Base-by-base conservation (phyloP, 1,284 basidiomycete species). In the Xerocomus amazonicus region DNA sequence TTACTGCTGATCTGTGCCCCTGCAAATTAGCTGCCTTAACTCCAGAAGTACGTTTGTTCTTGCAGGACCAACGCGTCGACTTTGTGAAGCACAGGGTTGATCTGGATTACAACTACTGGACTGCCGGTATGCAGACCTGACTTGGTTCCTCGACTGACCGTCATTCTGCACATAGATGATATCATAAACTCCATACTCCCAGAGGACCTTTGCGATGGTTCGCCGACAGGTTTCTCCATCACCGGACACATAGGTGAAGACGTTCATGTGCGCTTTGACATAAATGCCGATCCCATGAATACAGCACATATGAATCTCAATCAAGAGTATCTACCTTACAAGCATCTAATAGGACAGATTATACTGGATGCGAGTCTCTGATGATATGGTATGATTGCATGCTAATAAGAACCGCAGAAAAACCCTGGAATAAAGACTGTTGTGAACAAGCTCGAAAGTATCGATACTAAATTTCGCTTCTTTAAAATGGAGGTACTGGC, bases 401-500 rank as follows among this genome's bases (percentile, higher is more conserved):
- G 44, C 55, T 58, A n/a, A 58, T 35, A 36, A 14, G 26, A n/a
- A 1, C 33, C 28, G 17, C 59, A 96, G 93, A 97, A 97, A 87
- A 90, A 90, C 59, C 75, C 77, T 14, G 71, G 71, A 8, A 77
- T 97, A 39, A 79, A 79, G 55, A 99, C 96, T 0, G 93, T 99
- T 2, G 94, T 99, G 39, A 98, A 99, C 76, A 99, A 99, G 68
- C 73, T 97, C 17, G 84, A 97, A 61, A 81, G 72, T 17, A 98
- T 98, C 56, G 85, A 94, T 62, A 84, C 79, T 19, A 77, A 90
- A 63, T 99, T 94, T 69, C 84, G 97, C 17, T 90, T 94, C 56
- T 99, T 99, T 69, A 80, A 90, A 59, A 99, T 99, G 97, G 97
- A 99, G 63, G 77, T 98, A 2, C 76, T 99, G 17, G 95, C 96